Percentiles rank a stretch among this genome's conserved stretches.
These are phyloP conservation scores for Amanita rimosa DNA, from an alignment of 768 basidiomycete species.

Conservation along the genomic window DNA sequence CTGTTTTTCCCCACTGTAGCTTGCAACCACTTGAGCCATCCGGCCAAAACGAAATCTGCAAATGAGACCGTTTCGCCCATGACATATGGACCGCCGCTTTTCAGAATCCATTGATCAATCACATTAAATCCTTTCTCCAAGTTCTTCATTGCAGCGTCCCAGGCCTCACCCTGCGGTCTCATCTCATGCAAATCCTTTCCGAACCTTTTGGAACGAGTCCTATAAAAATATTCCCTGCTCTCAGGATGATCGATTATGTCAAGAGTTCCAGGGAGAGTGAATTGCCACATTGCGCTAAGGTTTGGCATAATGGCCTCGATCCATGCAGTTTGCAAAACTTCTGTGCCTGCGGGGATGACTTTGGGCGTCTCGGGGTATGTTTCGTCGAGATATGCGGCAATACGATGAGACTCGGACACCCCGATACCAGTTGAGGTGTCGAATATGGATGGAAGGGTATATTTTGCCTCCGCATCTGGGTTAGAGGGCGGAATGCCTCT, in stretches of 20 bases:
- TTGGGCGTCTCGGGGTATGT: conserved; percentile 23
- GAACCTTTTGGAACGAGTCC: conserved; percentile 17
- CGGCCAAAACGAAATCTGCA: conserved; percentile 8
- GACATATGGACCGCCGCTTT: conserved; percentile 11
- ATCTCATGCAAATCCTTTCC: conserved; percentile 22
- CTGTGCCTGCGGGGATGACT: conserved; percentile 19
- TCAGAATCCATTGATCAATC: conserved; percentile 11
- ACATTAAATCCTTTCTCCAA: conserved; percentile 14
- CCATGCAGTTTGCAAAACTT: conserved; percentile 10
- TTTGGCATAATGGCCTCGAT: not conserved
- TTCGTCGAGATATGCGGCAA: conserved; percentile 30
- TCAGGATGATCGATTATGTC: conserved; percentile 16
- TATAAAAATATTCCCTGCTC: conserved; percentile 24
- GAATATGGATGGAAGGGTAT: conserved; percentile 29
- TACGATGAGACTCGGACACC: conserved; percentile 24
- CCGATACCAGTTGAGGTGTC: conserved; percentile 22
- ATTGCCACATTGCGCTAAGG: conserved; percentile 5
- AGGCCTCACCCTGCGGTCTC: conserved; percentile 15
- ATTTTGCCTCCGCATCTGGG: conserved; percentile 17
- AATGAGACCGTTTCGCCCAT: conserved; percentile 4
- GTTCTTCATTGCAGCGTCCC: conserved; percentile 18
- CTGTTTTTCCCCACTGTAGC: conserved; percentile 7
- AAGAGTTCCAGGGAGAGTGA: conserved; percentile 11
- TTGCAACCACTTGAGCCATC: conserved; percentile 2
- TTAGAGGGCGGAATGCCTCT: conserved; percentile 22